phyloP scores from a whole-genome alignment of 352 stramenopile genomes.

The Thalassiosira mediterranea region DNA sequence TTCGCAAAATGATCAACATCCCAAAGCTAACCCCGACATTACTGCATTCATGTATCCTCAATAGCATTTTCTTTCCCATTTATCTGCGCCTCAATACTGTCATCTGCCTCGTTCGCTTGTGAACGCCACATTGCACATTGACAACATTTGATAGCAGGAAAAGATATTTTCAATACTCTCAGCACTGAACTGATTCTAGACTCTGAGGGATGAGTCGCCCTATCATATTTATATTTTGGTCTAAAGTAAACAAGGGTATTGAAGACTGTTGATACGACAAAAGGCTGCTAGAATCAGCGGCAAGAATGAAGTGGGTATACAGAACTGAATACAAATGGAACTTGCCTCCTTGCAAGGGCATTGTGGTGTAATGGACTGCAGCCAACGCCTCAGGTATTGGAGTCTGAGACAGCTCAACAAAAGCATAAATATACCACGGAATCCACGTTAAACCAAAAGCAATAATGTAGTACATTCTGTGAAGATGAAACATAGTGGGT shows the following conservation, averaged over 20 bases:
- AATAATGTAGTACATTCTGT: slow-evolving; percentile 19
- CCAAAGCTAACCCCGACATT: too few relatives aligned
- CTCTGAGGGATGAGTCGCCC: neutral
- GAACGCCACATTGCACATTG: too few relatives aligned
- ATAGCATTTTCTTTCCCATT: too few relatives aligned
- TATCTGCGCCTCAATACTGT: too few relatives aligned
- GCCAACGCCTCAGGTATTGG: neutral
- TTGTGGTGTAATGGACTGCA: neutral
- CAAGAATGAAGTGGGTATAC: neutral
- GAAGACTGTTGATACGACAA: neutral
- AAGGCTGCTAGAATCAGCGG: too few relatives aligned
- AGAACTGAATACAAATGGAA: neutral
- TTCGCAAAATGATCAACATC: too few relatives aligned
- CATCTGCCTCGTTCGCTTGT: too few relatives aligned
- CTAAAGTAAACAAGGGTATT: neutral
- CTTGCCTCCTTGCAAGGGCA: neutral
- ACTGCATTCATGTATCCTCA: too few relatives aligned
- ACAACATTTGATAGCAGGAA: neutral
- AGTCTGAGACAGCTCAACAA: neutral
- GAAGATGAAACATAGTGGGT: too few relatives aligned
- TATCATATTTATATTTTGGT: neutral
- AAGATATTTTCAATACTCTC: neutral
- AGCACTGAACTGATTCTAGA: neutral
- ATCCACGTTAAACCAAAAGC: slow-evolving; percentile 14
- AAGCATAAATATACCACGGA: slow-evolving; percentile 16